phyloP scores from a whole-genome alignment of 805 yeast species.

The Kurtzmaniella cleridarum region DNA sequence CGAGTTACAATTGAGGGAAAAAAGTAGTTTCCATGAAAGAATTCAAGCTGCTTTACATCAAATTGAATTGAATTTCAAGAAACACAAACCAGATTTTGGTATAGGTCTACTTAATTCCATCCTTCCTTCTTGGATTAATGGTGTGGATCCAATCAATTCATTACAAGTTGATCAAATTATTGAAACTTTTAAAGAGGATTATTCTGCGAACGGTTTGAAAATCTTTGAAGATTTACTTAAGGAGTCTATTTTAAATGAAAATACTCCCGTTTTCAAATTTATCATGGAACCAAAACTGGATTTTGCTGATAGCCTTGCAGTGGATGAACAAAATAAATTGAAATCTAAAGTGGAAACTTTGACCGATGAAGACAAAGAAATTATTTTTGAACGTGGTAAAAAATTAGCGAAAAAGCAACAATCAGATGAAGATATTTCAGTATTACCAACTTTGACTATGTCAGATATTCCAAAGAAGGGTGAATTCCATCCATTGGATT shows the following conservation, averaged over 20 bases:
- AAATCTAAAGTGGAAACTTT: slow-evolving; percentile 37
- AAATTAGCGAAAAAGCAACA: slow-evolving; percentile 59
- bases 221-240: slow-evolving; percentile 59
- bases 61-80: slow-evolving; percentile 74
- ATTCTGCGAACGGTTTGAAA: slow-evolving; percentile 39
- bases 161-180: slow-evolving; percentile 63
- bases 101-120: slow-evolving; percentile 66
- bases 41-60: slow-evolving; percentile 89
- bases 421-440: slow-evolving; percentile 65
- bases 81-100: slow-evolving; percentile 89
- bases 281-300: slow-evolving; percentile 66
- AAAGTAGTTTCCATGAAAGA: slow-evolving; percentile 29
- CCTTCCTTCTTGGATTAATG: slow-evolving; percentile 83
- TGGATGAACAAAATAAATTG: slow-evolving; percentile 56
- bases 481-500: slow-evolving; percentile 25
- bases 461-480: slow-evolving; percentile 65
- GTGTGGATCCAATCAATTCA: slow-evolving; percentile 65
- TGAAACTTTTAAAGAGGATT: slow-evolving; percentile 56
- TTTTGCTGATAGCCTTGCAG: slow-evolving; percentile 45
- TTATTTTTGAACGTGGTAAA: slow-evolving; percentile 56
- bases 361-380: slow-evolving; percentile 49
- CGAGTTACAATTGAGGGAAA: slow-evolving; percentile 18
- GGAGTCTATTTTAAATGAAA: slow-evolving; percentile 41
- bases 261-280: slow-evolving; percentile 58
- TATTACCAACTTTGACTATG: slow-evolving; percentile 72